Evolutionary conservation across 2,329 filamentous ascomycete species (phyloP).

Genomic region (Neophaeococcomyces mojaviensis): DNA sequence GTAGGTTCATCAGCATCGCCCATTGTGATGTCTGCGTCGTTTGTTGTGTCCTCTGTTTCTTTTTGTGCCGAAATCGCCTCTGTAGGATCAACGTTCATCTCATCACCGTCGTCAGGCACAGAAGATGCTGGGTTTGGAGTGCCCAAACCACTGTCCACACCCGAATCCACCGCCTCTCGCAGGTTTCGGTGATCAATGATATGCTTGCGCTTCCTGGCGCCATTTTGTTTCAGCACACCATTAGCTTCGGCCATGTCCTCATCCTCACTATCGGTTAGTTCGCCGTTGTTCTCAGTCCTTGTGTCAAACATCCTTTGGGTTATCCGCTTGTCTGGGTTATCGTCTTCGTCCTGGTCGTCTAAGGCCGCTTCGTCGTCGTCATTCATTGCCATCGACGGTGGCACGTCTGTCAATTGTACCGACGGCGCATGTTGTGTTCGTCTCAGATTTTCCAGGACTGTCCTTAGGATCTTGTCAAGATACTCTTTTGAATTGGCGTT

Average conservation of each 20-base stretch:
- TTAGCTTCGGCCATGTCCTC: slow-evolving; percentile 68
- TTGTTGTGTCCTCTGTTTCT: background rate
- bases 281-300: slow-evolving; percentile 65
- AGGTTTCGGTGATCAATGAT: slow-evolving; percentile 57
- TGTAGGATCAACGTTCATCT: slow-evolving; percentile 31
- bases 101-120: slow-evolving; percentile 38
- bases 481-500: slow-evolving; percentile 63
- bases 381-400: slow-evolving; percentile 51
- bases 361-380: slow-evolving; percentile 59
- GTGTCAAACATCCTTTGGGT: slow-evolving; percentile 79
- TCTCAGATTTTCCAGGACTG: slow-evolving; percentile 60
- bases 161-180: slow-evolving; percentile 40
- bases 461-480: slow-evolving; percentile 58
- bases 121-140: slow-evolving; percentile 39
- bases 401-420: slow-evolving; percentile 58
- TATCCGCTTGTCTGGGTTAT: slow-evolving; percentile 74
- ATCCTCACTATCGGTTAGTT: slow-evolving; percentile 82
- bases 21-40: slow-evolving; percentile 29
- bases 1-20: slow-evolving; percentile 31
- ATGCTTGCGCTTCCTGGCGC: slow-evolving; percentile 44
- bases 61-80: slow-evolving; percentile 12
- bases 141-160: slow-evolving; percentile 44
- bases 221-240: slow-evolving; percentile 56
- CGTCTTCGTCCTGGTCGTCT: slow-evolving; percentile 71
- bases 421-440: slow-evolving; percentile 56